These are phyloP conservation scores for Saccharum spontaneum DNA, from an alignment of 176 grass and related monocot genomes.

Conservation along the genomic window DNA sequence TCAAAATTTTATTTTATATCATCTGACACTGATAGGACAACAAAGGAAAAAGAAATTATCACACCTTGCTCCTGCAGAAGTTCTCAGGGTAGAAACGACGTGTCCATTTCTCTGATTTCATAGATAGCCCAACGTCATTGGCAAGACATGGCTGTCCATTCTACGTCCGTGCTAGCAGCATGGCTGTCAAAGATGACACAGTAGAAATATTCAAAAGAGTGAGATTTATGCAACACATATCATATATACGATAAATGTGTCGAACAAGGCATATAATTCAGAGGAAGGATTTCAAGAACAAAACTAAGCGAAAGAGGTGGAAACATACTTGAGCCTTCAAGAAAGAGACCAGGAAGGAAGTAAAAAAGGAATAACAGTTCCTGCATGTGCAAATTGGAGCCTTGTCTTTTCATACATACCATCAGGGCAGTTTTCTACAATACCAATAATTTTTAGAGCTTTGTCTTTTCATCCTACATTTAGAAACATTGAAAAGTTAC, in stretches of 20 bases:
- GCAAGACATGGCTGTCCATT: no score
- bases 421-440: conserved; percentile 51
- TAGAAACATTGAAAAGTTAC: no score
- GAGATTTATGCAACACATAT: background rate
- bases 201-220: background rate
- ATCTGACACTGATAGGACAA: no score
- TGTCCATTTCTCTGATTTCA: no score
- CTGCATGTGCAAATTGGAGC: conserved; percentile 88
- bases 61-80: no score
- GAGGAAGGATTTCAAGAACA: background rate
- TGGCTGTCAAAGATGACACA: no score
- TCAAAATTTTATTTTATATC: no score
- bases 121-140: no score
- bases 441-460: background rate
- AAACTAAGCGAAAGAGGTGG: background rate
- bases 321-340: conserved; percentile 65
- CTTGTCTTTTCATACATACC: conserved; percentile 82
- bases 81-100: no score
- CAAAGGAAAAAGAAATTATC: no score
- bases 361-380: conserved; percentile 84
- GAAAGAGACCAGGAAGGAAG: conserved; percentile 86
- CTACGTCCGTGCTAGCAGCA: no score
- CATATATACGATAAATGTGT: background rate
- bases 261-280: background rate
- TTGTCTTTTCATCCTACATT: conserved; percentile 63